These are phyloP conservation scores for Berkeleyomyces basicola DNA, from an alignment of 2,329 filamentous ascomycete genomes.

Conservation along the genomic window DNA sequence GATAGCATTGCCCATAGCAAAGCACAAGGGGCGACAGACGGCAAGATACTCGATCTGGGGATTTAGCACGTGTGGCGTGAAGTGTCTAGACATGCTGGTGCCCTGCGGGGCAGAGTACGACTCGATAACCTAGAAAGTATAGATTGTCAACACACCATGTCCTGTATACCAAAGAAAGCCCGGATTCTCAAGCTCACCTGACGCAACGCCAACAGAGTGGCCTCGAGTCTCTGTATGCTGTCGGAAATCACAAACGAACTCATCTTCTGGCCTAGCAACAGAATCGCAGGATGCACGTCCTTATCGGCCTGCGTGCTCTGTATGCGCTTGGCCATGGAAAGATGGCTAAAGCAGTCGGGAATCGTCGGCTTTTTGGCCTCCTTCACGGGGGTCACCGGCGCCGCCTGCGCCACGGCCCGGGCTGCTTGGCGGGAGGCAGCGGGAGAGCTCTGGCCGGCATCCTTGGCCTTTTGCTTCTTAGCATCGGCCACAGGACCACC, in stretches of 20 bases:
- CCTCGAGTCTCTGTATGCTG: conserved; percentile 73
- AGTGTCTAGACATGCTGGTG: conserved; percentile 73
- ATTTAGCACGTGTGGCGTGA: conserved; percentile 79
- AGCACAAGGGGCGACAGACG: conserved; percentile 86
- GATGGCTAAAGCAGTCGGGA: conserved; percentile 63
- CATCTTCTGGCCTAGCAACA: conserved; percentile 80
- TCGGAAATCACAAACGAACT: conserved; percentile 76
- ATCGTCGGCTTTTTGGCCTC: conserved; percentile 40
- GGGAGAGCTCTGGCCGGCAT: conserved; percentile 8
- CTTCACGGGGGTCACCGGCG: conserved; percentile 26
- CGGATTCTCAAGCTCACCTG: conserved; percentile 33
- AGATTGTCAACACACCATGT: conserved; percentile 12
- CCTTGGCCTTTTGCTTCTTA: conserved; percentile 21
- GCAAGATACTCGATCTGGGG: conserved; percentile 92
- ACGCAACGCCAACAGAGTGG: conserved; percentile 79
- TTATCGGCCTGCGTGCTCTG: conserved; percentile 43
- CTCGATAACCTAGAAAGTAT: conserved; percentile 53
- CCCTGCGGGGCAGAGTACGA: conserved; percentile 80
- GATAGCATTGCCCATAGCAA: conserved; percentile 94
- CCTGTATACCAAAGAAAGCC: neutral
- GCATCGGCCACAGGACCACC: conserved; percentile 26
- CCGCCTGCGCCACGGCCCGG: conserved; percentile 23
- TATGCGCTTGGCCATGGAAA: conserved; percentile 50
- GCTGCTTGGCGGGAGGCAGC: conserved; percentile 20
- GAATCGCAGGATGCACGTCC: conserved; percentile 71